These are phyloP conservation scores for Hymenoscyphus scutula DNA, from an alignment of 2,329 filamentous ascomycete species.

Conservation along the genomic window DNA sequence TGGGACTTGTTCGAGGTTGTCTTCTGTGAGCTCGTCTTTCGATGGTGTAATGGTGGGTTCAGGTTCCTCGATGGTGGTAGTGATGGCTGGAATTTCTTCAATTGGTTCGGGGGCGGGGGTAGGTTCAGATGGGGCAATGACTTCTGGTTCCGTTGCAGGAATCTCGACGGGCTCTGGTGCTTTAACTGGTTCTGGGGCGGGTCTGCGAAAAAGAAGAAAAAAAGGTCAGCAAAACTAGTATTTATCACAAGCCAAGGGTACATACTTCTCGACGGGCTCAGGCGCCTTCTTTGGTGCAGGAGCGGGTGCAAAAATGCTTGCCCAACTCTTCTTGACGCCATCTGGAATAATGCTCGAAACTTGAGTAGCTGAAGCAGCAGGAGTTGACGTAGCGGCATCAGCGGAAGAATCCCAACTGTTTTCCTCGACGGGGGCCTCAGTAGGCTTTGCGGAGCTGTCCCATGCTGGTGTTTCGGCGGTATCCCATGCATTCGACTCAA, in stretches of 20 bases:
- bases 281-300: constrained; percentile 52
- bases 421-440: constrained; percentile 38
- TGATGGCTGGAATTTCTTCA: constrained; percentile 31
- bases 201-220: constrained; percentile 23
- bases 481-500: constrained; percentile 66
- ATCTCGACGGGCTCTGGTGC: constrained; percentile 48
- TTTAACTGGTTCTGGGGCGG: constrained; percentile 36
- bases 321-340: constrained; percentile 62
- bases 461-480: constrained; percentile 41
- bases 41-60: constrained; percentile 63
- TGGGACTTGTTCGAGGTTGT: constrained; percentile 86
- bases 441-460: constrained; percentile 34
- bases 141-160: constrained; percentile 40
- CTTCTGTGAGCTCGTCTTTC: constrained; percentile 82
- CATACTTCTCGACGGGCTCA: constrained; percentile 37
- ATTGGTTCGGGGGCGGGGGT: constrained; percentile 42
- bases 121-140: constrained; percentile 34
- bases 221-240: constrained; percentile 27
- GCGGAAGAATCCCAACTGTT: constrained; percentile 34
- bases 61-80: constrained; percentile 24
- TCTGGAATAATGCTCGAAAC: constrained; percentile 40
- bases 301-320: constrained; percentile 68
- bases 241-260: constrained; percentile 13
- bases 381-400: constrained; percentile 37
- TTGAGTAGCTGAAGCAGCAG: constrained; percentile 41